Conservation (phyloP, 192 early-diverging fungal genomes). For the Dissophora globulifera region DNA sequence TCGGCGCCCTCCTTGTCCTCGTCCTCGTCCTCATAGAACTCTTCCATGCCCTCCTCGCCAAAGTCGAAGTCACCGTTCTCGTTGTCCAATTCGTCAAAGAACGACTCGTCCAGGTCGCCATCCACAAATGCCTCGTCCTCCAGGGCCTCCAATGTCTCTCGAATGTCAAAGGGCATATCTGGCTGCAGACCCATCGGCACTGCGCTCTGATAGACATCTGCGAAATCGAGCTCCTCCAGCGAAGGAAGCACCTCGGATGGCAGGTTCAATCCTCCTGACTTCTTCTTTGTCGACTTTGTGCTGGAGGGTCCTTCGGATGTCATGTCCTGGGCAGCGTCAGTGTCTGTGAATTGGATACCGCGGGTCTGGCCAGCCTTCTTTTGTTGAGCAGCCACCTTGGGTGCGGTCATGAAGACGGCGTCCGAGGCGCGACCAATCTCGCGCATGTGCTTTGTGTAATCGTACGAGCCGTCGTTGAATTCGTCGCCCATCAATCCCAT, state of each 20-base stretch:
- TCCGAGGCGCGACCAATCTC: constrained; percentile 78
- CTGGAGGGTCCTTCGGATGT: constrained; percentile 4
- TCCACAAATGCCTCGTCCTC: constrained; percentile 92
- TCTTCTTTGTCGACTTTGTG: constrained; percentile 44
- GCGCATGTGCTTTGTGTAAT: constrained; percentile 94
- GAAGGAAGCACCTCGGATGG: constrained; percentile 85
- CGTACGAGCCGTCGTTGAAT: constrained; percentile 91
- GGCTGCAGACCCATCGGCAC: constrained; percentile 71
- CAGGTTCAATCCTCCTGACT: constrained; percentile 61
- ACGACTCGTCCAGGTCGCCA: constrained; percentile 82
- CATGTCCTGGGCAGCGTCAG: constrained; percentile 45
- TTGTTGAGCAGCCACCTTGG: constrained; percentile 64
- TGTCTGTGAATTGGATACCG: constrained; percentile 44
- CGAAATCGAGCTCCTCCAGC: constrained; percentile 71
- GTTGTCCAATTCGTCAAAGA: constrained; percentile 83
- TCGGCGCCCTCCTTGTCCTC: constrained; percentile 61
- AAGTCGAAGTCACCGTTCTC: constrained; percentile 54
- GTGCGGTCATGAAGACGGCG: constrained; percentile 84
- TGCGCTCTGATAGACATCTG: constrained; percentile 75
- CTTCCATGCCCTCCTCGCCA: constrained; percentile 68
- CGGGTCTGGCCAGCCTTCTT: constrained; percentile 49
- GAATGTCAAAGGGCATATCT: constrained; percentile 82
- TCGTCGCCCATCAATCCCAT: constrained; percentile 79
- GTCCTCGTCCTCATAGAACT: constrained; percentile 62
- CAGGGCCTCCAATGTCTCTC: constrained; percentile 92